A percentile compares a stretch with the other conserved stretches of the same genome.
phyloP scores from a whole-genome alignment of 148 eudicot genomes.

The Heliamphora exappendiculata region DNA sequence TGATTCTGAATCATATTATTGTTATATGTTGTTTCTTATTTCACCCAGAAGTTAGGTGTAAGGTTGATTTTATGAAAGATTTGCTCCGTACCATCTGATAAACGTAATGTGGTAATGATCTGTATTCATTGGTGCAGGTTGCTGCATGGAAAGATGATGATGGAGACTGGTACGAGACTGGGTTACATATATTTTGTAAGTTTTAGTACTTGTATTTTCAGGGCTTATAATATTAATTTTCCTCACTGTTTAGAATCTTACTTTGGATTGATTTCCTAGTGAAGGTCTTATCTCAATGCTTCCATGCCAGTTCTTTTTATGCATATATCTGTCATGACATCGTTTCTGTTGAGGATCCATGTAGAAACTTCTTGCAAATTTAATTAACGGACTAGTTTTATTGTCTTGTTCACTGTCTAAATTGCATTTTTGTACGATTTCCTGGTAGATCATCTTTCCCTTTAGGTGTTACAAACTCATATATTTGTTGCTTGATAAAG shows the following conservation, averaged over 20 bases:
- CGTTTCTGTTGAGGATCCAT: background rate
- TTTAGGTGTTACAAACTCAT: conserved; percentile 1
- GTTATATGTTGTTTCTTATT: background rate
- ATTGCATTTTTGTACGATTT: background rate
- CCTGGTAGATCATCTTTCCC: background rate
- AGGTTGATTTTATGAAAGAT: background rate
- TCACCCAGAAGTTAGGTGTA: background rate
- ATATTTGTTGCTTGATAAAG: conserved; percentile 8
- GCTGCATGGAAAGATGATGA: conserved; percentile 99
- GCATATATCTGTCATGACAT: background rate
- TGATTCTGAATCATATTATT: background rate
- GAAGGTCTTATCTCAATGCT: background rate
- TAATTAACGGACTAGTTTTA: background rate
- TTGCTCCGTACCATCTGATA: background rate
- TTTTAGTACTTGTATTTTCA: conserved; percentile 5
- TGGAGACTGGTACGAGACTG: conserved; percentile 98
- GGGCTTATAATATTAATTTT: background rate
- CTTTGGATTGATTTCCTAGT: background rate
- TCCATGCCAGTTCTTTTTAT: background rate
- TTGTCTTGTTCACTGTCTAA: conserved; percentile 1
- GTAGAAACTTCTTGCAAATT: background rate
- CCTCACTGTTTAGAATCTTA: background rate
- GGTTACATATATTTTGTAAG: conserved; percentile 98
- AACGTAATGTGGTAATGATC: conserved; percentile 8
- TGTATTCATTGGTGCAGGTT: conserved; percentile 32